Evolutionary conservation across 2,329 filamentous ascomycete species (phyloP), one percentile per base, ranked within the genome.

Genomic region (Aspergillus sp.): DNA sequence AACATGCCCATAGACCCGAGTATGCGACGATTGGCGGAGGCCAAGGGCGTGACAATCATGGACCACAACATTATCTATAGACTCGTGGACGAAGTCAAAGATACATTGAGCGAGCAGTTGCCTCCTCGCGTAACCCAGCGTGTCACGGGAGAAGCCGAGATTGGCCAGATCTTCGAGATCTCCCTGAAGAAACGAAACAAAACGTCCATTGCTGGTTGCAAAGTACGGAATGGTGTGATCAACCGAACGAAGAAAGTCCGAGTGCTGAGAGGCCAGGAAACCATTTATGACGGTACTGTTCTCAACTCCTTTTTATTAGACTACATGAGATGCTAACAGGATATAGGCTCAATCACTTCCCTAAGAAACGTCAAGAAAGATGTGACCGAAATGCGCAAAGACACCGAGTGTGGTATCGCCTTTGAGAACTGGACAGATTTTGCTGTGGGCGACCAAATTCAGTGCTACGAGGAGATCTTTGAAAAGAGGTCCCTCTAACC

Each of bases 321-420:
- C 13, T n/a, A 13, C 9, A 22, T 22, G 17, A 19, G 34, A 19
- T 25, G 13, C 57, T 53, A 58, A 66, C 52, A 46, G 43, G 7
- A 31, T 45, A 17, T 60, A 97, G 94, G 93, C 67, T 84, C 84
- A 55, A 86, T 98, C 48, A 84, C 87, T 19, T 91, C 91, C 1
- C 86, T 99, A 61, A 97, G 95, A 80, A 91, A 96, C 71, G 87
- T 91, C 76, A 97, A 98, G 84, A 96, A 96, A 76, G 92, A 97
- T 67, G 91, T 95, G 31, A 82, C 83, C 50, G 92, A 97, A 72
- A 95, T 96, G 88, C 88, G 88, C 71, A 98, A 96, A 79, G 93
- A 93, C 61, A 87, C 85, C n/a, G 95, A 99, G 78, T 99, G 95
- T 71, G 95, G 95, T 67, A 89, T 99, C 68, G 88, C 87, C 56